Percentiles rank a stretch among this genome's conserved stretches.
These are phyloP conservation scores for Papiliotrema fonsecae DNA, from an alignment of 1,284 basidiomycete species.

Conservation along the genomic window DNA sequence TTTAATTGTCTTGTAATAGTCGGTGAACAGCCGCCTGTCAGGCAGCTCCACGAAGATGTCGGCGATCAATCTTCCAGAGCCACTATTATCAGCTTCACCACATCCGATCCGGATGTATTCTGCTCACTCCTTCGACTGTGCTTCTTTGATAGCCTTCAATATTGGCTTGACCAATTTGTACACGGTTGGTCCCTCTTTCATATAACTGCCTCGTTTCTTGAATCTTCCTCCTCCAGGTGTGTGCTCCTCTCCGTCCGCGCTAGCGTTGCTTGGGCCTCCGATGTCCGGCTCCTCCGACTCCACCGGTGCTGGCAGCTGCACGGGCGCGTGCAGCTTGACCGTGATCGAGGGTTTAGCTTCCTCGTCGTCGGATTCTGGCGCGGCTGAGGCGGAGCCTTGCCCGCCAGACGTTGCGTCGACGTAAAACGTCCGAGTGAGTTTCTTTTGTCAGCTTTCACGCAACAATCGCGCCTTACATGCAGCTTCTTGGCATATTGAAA, in stretches of 20 bases:
- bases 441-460: slow-evolving; percentile 20
- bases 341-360: neutral
- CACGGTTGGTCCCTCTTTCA: slow-evolving; percentile 41
- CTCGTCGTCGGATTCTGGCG: slow-evolving; percentile 1
- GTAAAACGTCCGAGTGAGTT: slow-evolving; percentile 36
- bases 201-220: slow-evolving; percentile 33
- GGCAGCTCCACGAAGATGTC: slow-evolving; percentile 72
- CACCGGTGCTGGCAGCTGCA: slow-evolving; percentile 4
- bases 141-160: slow-evolving; percentile 35
- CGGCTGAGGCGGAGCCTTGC: neutral
- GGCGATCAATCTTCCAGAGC: slow-evolving; percentile 62
- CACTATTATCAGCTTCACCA: slow-evolving; percentile 15
- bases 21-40: slow-evolving; percentile 72
- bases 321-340: neutral
- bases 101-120: neutral
- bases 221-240: slow-evolving; percentile 4
- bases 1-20: slow-evolving; percentile 85
- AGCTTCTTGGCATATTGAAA: slow-evolving; percentile 46
- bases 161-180: slow-evolving; percentile 46
- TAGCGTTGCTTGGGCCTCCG: slow-evolving; percentile 16
- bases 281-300: slow-evolving; percentile 16
- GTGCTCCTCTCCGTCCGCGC: slow-evolving; percentile 8
- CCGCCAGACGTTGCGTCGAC: neutral
- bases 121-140: slow-evolving; percentile 37
- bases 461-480: slow-evolving; percentile 40